Conservation (phyloP, 345 rosid genomes). For the Euphorbia lathyris region DNA sequence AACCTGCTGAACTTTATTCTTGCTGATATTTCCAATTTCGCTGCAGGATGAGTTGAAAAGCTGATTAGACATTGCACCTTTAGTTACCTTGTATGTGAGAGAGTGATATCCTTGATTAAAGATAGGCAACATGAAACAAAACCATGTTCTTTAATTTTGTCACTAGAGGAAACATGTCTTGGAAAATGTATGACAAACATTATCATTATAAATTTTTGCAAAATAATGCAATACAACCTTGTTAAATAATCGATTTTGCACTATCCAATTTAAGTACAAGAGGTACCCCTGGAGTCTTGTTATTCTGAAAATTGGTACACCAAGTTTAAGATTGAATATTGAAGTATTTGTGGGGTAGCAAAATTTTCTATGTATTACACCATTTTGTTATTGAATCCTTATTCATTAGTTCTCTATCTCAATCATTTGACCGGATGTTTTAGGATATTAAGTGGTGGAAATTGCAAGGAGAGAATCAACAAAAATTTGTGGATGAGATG, state of each 20-base stretch:
- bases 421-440: background rate
- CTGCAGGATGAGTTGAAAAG: background rate
- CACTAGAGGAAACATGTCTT: background rate
- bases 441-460: too few species aligned
- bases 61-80: background rate
- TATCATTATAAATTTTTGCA: background rate
- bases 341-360: background rate
- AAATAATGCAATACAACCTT: background rate
- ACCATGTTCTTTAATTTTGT: background rate
- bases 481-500: too few species aligned
- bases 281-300: background rate
- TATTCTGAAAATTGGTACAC: background rate
- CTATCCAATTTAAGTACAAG: background rate
- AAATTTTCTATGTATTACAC: background rate
- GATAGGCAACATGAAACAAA: background rate
- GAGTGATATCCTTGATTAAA: background rate
- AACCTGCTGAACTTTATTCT: background rate
- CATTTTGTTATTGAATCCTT: constrained; percentile 5
- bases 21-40: background rate
- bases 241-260: background rate
- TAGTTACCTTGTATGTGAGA: background rate
- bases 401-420: background rate
- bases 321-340: background rate
- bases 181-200: background rate
- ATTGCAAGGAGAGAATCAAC: too few species aligned